Evolutionary conservation across 2,329 filamentous ascomycete genomes (phyloP), one percentile per base, ranked within the genome.

Genomic region (Fonsecaea pedrosoi): DNA sequence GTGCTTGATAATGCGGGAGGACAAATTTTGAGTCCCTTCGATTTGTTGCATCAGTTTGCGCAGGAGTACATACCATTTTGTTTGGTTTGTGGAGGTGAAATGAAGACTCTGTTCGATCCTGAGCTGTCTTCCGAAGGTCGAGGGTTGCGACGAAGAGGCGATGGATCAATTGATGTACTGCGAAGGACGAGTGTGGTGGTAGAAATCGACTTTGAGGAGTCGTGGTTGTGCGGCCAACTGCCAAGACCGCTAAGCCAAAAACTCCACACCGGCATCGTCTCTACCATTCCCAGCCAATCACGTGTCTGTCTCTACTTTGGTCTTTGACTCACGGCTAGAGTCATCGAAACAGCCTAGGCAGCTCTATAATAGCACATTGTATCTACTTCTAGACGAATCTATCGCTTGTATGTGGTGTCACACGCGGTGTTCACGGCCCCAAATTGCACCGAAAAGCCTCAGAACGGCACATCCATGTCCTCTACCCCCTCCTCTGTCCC

Each of bases 401-500:
- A 68, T 66, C 30, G 15, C 6, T 56, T 65, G 56, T 67, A 61
- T 50, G 3, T 25, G 62, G 38, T 56, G 57, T 62, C 54, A 60
- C 34, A n/a, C 42, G 32, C 45, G 37, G 21, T 13, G 1, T 54
- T 15, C 42, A 21, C 45, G 25, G 12, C 9, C 2, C 12, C 1
- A 25, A 1, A 25, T 15, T 10, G 40, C 6, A 21, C 40, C 13
- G 38, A 60, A 40, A 25, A 35, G 13, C 25, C 18, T 79, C 75
- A 88, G 74, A 90, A 90, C 0, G 88, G 88, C 71, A 90, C 77
- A 78, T 90, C 87, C 88, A 90, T 90, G 77, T 90, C 87, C 74
- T 89, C 86, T 1, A 84, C 86, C 65, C 82, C 84, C 73, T 88
- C 86, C 72, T 87, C 86, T 53, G 81, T 75, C 62, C 79, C 71